phyloP scores from a whole-genome alignment of 805 yeast genomes.

The Suhomyces kilbournensis region DNA sequence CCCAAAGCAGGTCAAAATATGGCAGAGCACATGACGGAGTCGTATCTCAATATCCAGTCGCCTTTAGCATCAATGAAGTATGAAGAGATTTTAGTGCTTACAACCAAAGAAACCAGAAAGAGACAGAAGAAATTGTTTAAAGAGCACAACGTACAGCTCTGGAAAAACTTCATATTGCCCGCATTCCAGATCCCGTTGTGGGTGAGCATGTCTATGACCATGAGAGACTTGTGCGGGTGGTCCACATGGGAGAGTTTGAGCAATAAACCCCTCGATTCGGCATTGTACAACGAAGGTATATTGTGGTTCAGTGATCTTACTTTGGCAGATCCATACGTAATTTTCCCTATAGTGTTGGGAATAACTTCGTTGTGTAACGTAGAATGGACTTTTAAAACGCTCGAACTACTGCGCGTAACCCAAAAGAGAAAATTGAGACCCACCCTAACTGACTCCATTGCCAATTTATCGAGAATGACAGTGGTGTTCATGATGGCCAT shows the following conservation, averaged over 20 bases:
- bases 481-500: conserved; percentile 79
- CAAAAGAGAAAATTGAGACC: conserved; percentile 48
- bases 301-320: conserved; percentile 63
- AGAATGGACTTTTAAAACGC: conserved; percentile 76
- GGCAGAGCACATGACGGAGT: conserved; percentile 6
- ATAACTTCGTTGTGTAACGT: conserved; percentile 68
- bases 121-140: conserved; percentile 72
- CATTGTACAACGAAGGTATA: conserved; percentile 52
- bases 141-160: conserved; percentile 64
- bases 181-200: conserved; percentile 83
- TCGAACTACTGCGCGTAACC: conserved; percentile 46
- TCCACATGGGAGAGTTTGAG: conserved; percentile 41
- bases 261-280: conserved; percentile 47
- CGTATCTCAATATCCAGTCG: conserved; percentile 15
- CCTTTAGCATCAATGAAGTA: conserved; percentile 52
- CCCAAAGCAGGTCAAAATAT: not conserved
- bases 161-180: conserved; percentile 78
- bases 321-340: conserved; percentile 55
- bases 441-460: conserved; percentile 59
- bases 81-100: conserved; percentile 72
- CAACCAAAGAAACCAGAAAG: conserved; percentile 74
- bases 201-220: conserved; percentile 72
- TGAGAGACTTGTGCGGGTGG: conserved; percentile 77
- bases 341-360: conserved; percentile 73
- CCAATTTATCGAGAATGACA: conserved; percentile 70